phyloP scores from a whole-genome alignment of 1,284 basidiomycete species.

The Irpex sp. region DNA sequence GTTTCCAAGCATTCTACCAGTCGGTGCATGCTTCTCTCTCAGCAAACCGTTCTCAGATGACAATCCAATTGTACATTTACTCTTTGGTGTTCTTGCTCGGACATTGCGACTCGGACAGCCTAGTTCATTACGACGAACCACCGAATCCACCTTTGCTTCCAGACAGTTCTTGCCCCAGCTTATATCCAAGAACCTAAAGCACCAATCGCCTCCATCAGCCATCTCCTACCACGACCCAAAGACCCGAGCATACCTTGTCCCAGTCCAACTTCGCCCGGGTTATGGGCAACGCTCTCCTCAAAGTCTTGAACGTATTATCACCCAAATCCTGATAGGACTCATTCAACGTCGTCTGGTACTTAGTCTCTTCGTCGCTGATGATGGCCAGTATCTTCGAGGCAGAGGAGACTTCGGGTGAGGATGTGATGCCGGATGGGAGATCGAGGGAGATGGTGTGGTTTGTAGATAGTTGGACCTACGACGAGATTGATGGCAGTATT shows the following conservation, averaged over 20 bases:
- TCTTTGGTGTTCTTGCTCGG: no score
- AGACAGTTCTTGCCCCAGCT: constrained; percentile 78
- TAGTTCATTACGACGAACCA: constrained; percentile 28
- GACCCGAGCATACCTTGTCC: constrained; percentile 65
- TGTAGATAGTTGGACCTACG: constrained; percentile 83
- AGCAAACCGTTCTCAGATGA: no score
- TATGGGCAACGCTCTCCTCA: constrained; percentile 83
- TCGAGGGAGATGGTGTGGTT: constrained; percentile 44
- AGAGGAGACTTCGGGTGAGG: constrained; percentile 57
- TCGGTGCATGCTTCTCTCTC: no score
- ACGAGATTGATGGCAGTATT: background rate
- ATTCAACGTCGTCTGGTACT: constrained; percentile 72
- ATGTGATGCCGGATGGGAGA: constrained; percentile 34
- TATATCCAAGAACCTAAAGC: constrained; percentile 78
- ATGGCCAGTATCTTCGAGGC: constrained; percentile 75
- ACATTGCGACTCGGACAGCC: no score
- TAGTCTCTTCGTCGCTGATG: constrained; percentile 72
- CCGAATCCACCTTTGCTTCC: constrained; percentile 63
- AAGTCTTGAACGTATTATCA: constrained; percentile 87
- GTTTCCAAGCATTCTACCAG: no score
- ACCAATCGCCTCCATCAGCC: constrained; percentile 40
- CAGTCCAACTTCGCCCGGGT: constrained; percentile 93
- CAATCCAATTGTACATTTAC: no score
- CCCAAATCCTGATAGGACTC: constrained; percentile 82
- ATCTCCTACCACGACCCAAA: no score